Evolutionary conservation across 163 green algal genomes (phyloP).

Genomic region (Dunaliella salina): DNA sequence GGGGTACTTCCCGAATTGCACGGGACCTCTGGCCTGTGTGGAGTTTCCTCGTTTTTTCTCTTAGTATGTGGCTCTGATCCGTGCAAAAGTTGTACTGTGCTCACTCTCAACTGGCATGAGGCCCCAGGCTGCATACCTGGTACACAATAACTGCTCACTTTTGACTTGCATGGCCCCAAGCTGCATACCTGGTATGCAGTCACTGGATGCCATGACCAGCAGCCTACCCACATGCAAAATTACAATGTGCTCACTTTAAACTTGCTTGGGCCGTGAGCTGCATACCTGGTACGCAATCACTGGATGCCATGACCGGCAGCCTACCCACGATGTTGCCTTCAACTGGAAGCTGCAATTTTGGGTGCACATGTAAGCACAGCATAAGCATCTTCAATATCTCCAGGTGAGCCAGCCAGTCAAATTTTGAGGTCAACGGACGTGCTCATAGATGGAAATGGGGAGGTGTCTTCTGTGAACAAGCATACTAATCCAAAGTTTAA

Average conservation of each 20-base stretch:
- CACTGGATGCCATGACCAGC: slow-evolving; percentile 11
- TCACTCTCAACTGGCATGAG: too few species aligned
- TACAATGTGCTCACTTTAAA: too few species aligned
- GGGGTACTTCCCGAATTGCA: too few species aligned
- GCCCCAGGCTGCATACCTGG: too few species aligned
- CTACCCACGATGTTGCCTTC: not conserved
- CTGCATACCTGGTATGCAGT: slow-evolving; percentile 6
- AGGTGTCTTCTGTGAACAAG: not conserved
- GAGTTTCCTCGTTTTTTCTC: too few species aligned
- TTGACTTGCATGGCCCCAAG: too few species aligned
- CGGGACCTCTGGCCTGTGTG: too few species aligned
- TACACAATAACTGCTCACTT: slow-evolving; percentile 9
- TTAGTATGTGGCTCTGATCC: too few species aligned
- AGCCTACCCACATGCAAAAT: not conserved
- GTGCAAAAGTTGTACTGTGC: too few species aligned
- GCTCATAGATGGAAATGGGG: not conserved
- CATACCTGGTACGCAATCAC: slow-evolving; percentile 8
- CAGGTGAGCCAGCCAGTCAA: not conserved
- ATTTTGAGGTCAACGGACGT: not conserved
- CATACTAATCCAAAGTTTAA: not conserved
- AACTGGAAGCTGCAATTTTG: not conserved
- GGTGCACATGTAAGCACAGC: too few species aligned
- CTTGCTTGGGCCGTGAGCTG: too few species aligned
- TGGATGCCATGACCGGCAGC: slow-evolving; percentile 11
- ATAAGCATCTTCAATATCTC: not conserved